A percentile compares a stretch with the other conserved stretches of the same genome.
Evolutionary conservation across 306 rosid genomes (phyloP).

Genomic region (Acacia acuminata): DNA sequence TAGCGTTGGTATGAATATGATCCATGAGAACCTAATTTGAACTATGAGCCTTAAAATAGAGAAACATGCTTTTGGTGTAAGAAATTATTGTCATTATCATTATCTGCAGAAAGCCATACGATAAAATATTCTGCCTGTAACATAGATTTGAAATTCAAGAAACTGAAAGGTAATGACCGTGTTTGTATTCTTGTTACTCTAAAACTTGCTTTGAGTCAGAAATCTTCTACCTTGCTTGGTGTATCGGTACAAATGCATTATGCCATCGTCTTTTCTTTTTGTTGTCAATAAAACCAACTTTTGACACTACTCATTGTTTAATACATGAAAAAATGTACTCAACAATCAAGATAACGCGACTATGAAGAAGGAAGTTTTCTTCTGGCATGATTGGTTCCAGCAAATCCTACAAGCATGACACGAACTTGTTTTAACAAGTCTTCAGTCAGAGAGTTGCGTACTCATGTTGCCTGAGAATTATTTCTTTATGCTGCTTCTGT

Average conservation of each 20-base stretch:
- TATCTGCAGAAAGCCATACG: not conserved
- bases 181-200: too few species aligned
- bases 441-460: not conserved
- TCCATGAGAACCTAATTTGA: not conserved
- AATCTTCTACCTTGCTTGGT: not conserved
- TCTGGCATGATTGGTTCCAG: not conserved
- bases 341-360: not conserved
- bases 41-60: not conserved
- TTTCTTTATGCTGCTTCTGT: slow-evolving; percentile 9
- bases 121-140: not conserved
- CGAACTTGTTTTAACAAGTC: not conserved
- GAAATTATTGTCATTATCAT: not conserved
- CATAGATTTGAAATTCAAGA: not conserved
- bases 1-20: not conserved
- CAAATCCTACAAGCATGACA: not conserved
- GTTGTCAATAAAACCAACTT: not conserved
- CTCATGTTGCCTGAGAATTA: slow-evolving; percentile 17
- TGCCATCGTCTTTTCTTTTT: too few species aligned
- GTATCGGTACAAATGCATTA: not conserved
- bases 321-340: not conserved
- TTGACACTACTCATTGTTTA: not conserved
- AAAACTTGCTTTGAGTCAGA: not conserved
- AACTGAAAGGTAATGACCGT: not conserved
- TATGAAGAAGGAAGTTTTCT: not conserved
- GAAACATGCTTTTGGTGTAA: not conserved